phyloP scores from a whole-genome alignment of 1,284 basidiomycete genomes.

The Heterobasidion parviporum region DNA sequence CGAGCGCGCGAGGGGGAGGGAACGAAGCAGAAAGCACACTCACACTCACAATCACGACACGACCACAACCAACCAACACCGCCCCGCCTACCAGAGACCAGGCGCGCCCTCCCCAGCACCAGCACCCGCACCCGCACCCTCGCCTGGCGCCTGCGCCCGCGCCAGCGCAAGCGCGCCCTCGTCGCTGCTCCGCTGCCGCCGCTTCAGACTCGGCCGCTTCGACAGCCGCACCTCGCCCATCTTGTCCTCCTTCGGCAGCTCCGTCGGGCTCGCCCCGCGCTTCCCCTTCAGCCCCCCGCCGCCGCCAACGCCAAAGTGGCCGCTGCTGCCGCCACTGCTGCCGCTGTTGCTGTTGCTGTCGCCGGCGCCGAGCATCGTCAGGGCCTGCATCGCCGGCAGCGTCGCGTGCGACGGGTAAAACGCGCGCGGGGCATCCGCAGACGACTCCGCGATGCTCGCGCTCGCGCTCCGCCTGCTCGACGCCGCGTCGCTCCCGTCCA shows the following conservation, averaged over 20 bases:
- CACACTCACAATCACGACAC: background rate
- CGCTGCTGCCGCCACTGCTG: background rate
- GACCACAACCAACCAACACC: background rate
- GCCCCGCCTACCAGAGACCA: background rate
- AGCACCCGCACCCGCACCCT: background rate
- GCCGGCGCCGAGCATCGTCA: no score
- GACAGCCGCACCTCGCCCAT: conserved; percentile 45
- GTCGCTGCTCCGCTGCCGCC: conserved; percentile 25
- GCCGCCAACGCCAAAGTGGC: background rate
- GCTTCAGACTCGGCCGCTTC: conserved; percentile 63
- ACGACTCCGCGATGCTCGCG: no score
- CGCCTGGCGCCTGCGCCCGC: no score
- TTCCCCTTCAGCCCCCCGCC: conserved; percentile 32
- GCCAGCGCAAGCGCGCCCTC: background rate
- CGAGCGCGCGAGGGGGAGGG: background rate
- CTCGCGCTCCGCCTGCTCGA: no score
- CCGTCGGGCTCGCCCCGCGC: conserved; percentile 64
- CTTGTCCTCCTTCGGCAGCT: conserved; percentile 53
- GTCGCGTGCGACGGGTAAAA: no score
- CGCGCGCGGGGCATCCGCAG: no score
- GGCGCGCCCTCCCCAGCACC: no score
- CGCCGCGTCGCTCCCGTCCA: no score
- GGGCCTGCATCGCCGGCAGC: no score
- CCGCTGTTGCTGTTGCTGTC: background rate
- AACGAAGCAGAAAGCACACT: background rate